These are phyloP conservation scores for Claviceps quebecensis DNA, from an alignment of 2,329 filamentous ascomycete genomes.

Conservation along the genomic window DNA sequence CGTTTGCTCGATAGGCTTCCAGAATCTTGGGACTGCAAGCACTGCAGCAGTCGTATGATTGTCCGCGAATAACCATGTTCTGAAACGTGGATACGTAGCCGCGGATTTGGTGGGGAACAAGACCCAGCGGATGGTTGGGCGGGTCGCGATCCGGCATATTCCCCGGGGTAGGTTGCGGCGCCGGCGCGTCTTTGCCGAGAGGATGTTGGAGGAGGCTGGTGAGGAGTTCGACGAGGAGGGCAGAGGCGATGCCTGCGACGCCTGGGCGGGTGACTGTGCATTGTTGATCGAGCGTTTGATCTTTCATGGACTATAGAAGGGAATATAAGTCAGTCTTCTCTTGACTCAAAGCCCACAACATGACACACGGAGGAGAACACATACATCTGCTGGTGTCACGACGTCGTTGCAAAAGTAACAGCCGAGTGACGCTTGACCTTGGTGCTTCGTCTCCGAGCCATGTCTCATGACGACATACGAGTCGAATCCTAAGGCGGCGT, in stretches of 20 bases:
- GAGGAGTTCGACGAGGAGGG: conserved; percentile 77
- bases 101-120: conserved; percentile 68
- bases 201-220: conserved; percentile 83
- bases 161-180: conserved; percentile 31
- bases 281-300: conserved; percentile 92
- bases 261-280: conserved; percentile 94
- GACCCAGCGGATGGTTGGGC: conserved; percentile 45
- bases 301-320: conserved; percentile 61
- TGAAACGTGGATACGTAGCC: conserved; percentile 64
- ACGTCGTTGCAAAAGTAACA: conserved; percentile 99
- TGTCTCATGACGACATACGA: conserved; percentile 97
- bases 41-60: conserved; percentile 68
- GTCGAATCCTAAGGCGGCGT: conserved; percentile 90
- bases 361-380: conserved; percentile 19
- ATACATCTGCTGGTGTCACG: conserved; percentile 81
- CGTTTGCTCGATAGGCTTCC: conserved; percentile 49
- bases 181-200: conserved; percentile 45
- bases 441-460: conserved; percentile 48
- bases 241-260: conserved; percentile 82
- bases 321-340: background rate
- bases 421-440: conserved; percentile 56
- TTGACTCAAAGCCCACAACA: background rate
- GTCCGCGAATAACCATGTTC: conserved; percentile 58
- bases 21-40: conserved; percentile 63
- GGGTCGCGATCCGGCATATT: conserved; percentile 39